phyloP scores from a whole-genome alignment of 164 flowering plant species.

The Nymphaea thermarum region DNA sequence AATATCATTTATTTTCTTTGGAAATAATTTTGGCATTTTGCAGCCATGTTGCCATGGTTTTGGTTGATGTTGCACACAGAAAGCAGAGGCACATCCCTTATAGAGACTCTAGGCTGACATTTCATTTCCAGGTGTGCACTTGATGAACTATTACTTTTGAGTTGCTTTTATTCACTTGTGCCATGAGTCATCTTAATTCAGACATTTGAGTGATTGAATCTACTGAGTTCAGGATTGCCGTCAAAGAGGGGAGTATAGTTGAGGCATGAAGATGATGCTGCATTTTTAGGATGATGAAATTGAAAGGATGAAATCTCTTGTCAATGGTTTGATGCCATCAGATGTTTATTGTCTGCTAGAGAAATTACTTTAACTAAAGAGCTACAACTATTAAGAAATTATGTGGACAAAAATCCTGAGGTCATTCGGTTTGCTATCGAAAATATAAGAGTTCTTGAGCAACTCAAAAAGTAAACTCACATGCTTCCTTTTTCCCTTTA shows the following conservation, averaged over 20 bases:
- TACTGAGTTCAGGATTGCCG: constrained; percentile 62
- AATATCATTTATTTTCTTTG: not conserved
- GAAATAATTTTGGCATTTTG: constrained; percentile 3
- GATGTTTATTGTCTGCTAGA: constrained; percentile 63
- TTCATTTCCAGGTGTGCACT: constrained; percentile 88
- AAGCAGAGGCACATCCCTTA: constrained; percentile 84
- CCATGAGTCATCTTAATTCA: not conserved
- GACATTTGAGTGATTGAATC: not conserved
- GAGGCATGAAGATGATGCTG: constrained; percentile 82
- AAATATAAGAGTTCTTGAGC: constrained; percentile 85
- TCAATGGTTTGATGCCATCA: constrained; percentile 39
- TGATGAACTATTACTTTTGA: not conserved
- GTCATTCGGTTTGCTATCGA: constrained; percentile 91
- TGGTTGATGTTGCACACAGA: constrained; percentile 88
- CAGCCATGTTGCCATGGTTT: constrained; percentile 95
- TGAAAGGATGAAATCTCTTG: constrained; percentile 76
- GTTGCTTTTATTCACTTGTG: not conserved
- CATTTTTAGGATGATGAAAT: constrained; percentile 91
- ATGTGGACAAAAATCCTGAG: constrained; percentile 84
- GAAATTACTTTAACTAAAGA: constrained; percentile 60
- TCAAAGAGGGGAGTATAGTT: constrained; percentile 90
- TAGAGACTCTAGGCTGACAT: constrained; percentile 94
- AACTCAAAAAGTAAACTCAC: constrained; percentile 58
- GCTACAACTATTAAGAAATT: constrained; percentile 56
- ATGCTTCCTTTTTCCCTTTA: not conserved